Evolutionary conservation across 495 filamentous ascomycete genomes (phyloP).

Genomic region (Aspergillus biplanus): DNA sequence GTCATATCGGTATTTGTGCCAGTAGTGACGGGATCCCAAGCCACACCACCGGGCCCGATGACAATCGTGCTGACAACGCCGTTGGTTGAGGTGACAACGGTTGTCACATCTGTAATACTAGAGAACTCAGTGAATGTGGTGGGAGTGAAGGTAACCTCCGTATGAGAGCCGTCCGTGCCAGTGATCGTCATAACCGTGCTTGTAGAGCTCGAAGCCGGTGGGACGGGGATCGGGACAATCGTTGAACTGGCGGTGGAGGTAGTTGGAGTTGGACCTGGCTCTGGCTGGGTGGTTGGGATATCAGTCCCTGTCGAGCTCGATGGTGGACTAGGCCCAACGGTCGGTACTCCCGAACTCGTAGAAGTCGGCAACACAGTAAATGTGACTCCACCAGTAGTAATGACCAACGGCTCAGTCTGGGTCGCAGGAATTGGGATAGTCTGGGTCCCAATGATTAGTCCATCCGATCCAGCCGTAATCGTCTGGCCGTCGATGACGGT

Average conservation of each 20-base stretch:
- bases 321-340: neutral
- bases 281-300: neutral
- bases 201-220: neutral
- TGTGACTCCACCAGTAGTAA: neutral
- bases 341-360: neutral
- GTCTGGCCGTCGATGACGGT: too few species aligned
- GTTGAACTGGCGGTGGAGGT: neutral
- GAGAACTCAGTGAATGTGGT: neutral
- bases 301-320: neutral
- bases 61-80: slow-evolving; percentile 1
- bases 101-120: neutral
- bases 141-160: neutral
- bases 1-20: neutral
- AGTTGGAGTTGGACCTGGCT: neutral
- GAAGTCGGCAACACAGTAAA: neutral
- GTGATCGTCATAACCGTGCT: neutral
- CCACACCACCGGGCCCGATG: neutral
- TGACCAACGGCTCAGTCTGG: neutral
- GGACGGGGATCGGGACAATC: too few species aligned
- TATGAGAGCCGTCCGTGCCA: neutral
- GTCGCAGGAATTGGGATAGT: neutral
- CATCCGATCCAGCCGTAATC: neutral
- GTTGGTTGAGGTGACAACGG: neutral
- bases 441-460: neutral
- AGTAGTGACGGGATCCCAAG: neutral